Percentiles rank a stretch among this genome's conserved stretches.
Evolutionary conservation across 139 green algal species (phyloP).

Genomic region (Haematococcus sp.): DNA sequence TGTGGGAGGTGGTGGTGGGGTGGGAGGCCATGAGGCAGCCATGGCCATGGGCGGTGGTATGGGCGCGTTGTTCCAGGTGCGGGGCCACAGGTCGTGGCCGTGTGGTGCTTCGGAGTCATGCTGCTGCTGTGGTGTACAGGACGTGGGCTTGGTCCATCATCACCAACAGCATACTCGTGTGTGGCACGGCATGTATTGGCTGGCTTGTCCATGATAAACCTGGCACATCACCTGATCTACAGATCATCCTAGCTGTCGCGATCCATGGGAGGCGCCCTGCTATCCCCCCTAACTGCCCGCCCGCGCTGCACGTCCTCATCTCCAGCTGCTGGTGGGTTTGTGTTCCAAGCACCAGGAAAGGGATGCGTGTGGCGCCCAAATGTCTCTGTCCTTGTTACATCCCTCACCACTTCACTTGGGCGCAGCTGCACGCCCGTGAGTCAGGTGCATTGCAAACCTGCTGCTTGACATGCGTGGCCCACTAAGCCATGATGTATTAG

Average conservation of each 20-base stretch:
- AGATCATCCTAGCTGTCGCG: conserved; percentile 65
- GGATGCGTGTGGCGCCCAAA: background rate
- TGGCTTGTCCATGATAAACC: no score
- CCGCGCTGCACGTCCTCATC: conserved; percentile 35
- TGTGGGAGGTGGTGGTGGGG: background rate
- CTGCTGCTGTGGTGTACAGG: background rate
- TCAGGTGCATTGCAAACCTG: no score
- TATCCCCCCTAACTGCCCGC: conserved; percentile 37
- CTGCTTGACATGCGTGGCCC: no score
- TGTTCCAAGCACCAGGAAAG: no score
- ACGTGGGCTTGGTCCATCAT: background rate
- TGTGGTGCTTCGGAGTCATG: background rate
- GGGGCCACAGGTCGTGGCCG: no score
- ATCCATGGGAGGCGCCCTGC: conserved; percentile 51
- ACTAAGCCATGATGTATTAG: no score
- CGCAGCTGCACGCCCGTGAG: no score
- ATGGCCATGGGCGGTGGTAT: background rate
- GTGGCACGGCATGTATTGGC: no score
- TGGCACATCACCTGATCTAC: no score
- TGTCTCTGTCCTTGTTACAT: background rate
- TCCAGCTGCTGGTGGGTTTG: conserved; percentile 25
- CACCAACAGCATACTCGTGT: conserved; percentile 4
- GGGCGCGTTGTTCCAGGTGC: conserved; percentile 34
- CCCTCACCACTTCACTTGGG: background rate
- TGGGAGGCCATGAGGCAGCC: background rate